Conservation (phyloP, 1,284 basidiomycete genomes). For the Microbotryum intermedium region DNA sequence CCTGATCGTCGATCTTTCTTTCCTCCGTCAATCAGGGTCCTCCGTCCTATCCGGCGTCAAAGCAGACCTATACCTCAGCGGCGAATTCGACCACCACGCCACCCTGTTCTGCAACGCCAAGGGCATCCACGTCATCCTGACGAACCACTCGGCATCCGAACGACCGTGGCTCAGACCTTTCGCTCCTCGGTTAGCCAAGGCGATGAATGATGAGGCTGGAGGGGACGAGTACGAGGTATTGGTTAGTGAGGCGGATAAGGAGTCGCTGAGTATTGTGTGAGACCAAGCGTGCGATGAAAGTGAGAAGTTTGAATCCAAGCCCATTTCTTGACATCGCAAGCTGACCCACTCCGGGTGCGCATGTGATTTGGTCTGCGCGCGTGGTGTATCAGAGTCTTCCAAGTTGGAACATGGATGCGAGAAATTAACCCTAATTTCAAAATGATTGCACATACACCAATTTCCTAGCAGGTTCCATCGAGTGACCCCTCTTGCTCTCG, state of each 20-base stretch:
- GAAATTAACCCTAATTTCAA: too few species aligned
- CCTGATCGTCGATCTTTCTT: too few species aligned
- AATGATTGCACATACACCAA: too few species aligned
- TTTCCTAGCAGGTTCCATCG: too few species aligned
- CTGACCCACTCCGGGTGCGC: too few species aligned
- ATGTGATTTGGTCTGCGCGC: too few species aligned
- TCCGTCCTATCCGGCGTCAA: conserved; percentile 24
- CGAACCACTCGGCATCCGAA: conserved; percentile 29
- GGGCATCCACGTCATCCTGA: conserved; percentile 25
- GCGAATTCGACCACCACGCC: conserved; percentile 27
- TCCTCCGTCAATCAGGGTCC: background rate
- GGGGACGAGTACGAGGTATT: conserved; percentile 14
- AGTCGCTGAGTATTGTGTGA: conserved; percentile 25
- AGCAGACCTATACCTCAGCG: conserved; percentile 26
- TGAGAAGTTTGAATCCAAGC: too few species aligned
- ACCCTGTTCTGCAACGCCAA: conserved; percentile 21
- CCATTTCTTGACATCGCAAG: too few species aligned
- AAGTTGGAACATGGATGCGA: too few species aligned
- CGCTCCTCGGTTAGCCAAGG: conserved; percentile 15
- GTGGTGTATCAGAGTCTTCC: too few species aligned
- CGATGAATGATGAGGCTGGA: conserved; percentile 8
- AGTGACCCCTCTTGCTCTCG: too few species aligned
- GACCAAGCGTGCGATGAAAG: too few species aligned
- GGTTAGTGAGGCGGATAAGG: conserved; percentile 15
- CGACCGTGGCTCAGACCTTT: conserved; percentile 26